Percentiles rank a stretch among this genome's conserved stretches.
phyloP scores from a whole-genome alignment of 2,329 filamentous ascomycete species.

The Exophiala xenobiotica region DNA sequence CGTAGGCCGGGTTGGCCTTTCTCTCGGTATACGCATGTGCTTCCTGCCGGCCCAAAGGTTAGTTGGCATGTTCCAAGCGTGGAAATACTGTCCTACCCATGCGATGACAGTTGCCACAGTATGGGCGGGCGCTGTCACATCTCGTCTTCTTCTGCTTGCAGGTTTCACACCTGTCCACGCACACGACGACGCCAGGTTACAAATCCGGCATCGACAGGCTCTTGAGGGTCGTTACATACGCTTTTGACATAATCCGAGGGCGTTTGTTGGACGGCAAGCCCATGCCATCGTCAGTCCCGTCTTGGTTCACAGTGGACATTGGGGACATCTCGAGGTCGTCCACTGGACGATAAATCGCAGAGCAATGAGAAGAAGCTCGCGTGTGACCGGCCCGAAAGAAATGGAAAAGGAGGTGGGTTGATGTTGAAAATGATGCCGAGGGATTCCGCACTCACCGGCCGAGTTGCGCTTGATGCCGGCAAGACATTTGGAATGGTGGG shows the following conservation, averaged over 20 bases:
- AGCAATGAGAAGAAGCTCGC: too few species aligned
- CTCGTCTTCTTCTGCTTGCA: constrained; percentile 19
- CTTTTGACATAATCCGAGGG: constrained; percentile 11
- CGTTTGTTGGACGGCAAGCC: constrained; percentile 9
- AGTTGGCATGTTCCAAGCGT: not conserved
- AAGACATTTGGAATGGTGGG: not conserved
- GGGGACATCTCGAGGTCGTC: not conserved
- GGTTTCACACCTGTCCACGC: constrained; percentile 6
- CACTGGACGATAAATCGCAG: not conserved
- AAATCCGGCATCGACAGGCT: not conserved
- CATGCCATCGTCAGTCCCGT: not conserved
- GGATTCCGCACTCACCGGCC: too few species aligned
- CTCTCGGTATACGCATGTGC: constrained; percentile 8
- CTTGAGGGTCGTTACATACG: constrained; percentile 3
- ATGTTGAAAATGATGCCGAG: too few species aligned
- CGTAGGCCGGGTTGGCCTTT: constrained; percentile 14
- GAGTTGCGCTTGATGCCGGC: too few species aligned
- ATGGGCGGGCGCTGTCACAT: constrained; percentile 10
- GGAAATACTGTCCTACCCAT: constrained; percentile 6
- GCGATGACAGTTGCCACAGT: constrained; percentile 12
- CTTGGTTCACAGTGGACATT: not conserved
- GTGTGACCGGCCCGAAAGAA: too few species aligned
- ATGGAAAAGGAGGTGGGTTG: too few species aligned
- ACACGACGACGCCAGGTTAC: not conserved
- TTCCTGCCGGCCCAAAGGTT: constrained; percentile 2